phyloP scores from a whole-genome alignment of 257 asterid species.

The Plectranthus barbatus region DNA sequence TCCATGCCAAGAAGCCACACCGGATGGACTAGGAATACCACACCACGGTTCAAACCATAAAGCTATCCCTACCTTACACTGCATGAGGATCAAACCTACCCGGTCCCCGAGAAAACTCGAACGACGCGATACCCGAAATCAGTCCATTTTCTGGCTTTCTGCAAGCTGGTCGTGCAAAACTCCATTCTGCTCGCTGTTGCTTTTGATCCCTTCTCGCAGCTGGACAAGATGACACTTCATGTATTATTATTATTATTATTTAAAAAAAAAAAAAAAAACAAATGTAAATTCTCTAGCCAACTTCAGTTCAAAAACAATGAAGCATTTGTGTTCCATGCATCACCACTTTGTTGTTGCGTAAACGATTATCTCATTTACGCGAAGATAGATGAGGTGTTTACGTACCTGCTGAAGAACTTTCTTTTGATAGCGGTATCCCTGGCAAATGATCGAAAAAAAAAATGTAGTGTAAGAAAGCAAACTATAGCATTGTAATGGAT shows the following conservation, averaged over 20 bases:
- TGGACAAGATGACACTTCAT: constrained; percentile 13
- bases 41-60: constrained; percentile 4
- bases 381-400: not conserved
- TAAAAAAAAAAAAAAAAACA: no score
- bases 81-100: constrained; percentile 14
- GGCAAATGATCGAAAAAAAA: constrained; percentile 8
- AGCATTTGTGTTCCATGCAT: no score
- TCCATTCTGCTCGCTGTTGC: constrained; percentile 1
- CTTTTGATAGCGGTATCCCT: constrained; percentile 92
- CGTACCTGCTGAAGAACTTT: constrained; percentile 79
- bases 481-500: not conserved
- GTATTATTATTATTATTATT: no score
- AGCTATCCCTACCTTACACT: constrained; percentile 10
- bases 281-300: no score
- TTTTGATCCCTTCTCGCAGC: constrained; percentile 47
- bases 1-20: constrained; percentile 15
- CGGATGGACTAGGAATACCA: not conserved
- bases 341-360: not conserved
- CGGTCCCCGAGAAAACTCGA: not conserved
- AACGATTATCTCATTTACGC: no score
- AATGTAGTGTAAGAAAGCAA: constrained; percentile 3
- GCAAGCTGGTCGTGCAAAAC: constrained; percentile 10
- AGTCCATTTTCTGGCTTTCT: constrained; percentile 40
- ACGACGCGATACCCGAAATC: constrained; percentile 18
- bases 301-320: no score